phyloP scores from a whole-genome alignment of 805 yeast species.

The Candida sonorensis region DNA sequence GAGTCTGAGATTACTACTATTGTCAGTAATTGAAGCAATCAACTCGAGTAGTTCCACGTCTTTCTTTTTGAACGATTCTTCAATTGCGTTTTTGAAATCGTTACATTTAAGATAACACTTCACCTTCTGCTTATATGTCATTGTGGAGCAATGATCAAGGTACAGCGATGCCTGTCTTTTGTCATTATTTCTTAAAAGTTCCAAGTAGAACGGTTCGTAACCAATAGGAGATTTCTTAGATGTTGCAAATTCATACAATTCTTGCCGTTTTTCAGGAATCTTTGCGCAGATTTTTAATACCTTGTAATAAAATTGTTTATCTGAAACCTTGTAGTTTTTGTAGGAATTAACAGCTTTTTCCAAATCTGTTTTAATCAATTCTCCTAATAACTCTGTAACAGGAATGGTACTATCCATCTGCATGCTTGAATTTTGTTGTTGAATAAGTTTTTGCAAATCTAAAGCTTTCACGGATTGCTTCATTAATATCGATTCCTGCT shows the following conservation, averaged over 20 bases:
- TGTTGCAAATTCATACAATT: conserved; percentile 45
- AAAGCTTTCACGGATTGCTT: conserved; percentile 39
- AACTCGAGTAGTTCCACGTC: conserved; percentile 30
- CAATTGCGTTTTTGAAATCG: conserved; percentile 43
- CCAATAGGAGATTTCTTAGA: conserved; percentile 63
- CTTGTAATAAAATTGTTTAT: conserved; percentile 48
- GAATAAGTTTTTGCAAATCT: conserved; percentile 34
- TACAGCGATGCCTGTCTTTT: conserved; percentile 54
- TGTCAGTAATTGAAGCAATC: conserved; percentile 19
- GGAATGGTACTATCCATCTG: conserved; percentile 38
- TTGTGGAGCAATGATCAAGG: conserved; percentile 42
- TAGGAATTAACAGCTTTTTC: conserved; percentile 41
- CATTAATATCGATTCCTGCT: conserved; percentile 33
- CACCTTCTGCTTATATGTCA: conserved; percentile 39
- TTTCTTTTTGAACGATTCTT: conserved; percentile 38
- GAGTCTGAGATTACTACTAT: conserved; percentile 13
- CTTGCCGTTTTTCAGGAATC: conserved; percentile 43
- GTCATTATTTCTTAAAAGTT: conserved; percentile 48
- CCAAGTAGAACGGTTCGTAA: conserved; percentile 54
- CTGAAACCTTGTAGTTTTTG: conserved; percentile 50
- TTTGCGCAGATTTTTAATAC: conserved; percentile 42
- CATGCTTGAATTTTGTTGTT: conserved; percentile 25
- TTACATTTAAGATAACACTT: conserved; percentile 46
- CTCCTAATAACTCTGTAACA: conserved; percentile 38
- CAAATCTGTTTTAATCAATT: too few species aligned